These are phyloP conservation scores for Evernia prunastri DNA, from an alignment of 495 filamentous ascomycete species.

Conservation along the genomic window DNA sequence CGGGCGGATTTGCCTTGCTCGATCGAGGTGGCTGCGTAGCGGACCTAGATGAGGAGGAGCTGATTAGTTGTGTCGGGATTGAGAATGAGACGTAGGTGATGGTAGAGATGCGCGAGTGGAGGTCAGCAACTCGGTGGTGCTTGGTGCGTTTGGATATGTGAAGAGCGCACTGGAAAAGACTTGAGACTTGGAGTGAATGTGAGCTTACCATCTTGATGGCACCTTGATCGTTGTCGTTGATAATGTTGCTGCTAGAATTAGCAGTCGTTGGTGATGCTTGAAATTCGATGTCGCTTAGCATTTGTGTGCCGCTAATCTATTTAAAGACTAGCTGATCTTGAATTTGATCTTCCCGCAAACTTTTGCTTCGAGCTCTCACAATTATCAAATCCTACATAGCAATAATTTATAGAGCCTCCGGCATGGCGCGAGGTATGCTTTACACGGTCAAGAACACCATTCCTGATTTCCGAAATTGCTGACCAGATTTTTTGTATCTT, in stretches of 20 bases:
- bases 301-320: slow-evolving; percentile 23
- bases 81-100: slow-evolving; percentile 3
- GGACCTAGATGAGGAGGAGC: slow-evolving; percentile 57
- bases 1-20: slow-evolving; percentile 87
- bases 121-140: neutral
- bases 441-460: rapidly evolving
- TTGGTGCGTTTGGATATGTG: neutral
- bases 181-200: no score
- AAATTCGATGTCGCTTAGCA: slow-evolving; percentile 23
- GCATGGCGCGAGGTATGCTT: slow-evolving; percentile 5
- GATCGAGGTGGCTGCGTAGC: slow-evolving; percentile 92
- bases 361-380: slow-evolving; percentile 10
- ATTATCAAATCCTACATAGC: neutral
- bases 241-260: slow-evolving; percentile 2
- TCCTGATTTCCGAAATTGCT: neutral
- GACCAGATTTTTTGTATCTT: neutral
- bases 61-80: neutral
- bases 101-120: neutral
- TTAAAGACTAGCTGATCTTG: slow-evolving; percentile 13
- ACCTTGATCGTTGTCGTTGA: slow-evolving; percentile 11
- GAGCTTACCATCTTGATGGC: slow-evolving; percentile 49
- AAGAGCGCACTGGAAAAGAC: neutral
- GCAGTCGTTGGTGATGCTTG: slow-evolving; percentile 9
- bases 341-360: slow-evolving; percentile 14
- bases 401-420: neutral